phyloP scores from a whole-genome alignment of 108 stramenopile genomes.

The Cyclotella kingstonii region DNA sequence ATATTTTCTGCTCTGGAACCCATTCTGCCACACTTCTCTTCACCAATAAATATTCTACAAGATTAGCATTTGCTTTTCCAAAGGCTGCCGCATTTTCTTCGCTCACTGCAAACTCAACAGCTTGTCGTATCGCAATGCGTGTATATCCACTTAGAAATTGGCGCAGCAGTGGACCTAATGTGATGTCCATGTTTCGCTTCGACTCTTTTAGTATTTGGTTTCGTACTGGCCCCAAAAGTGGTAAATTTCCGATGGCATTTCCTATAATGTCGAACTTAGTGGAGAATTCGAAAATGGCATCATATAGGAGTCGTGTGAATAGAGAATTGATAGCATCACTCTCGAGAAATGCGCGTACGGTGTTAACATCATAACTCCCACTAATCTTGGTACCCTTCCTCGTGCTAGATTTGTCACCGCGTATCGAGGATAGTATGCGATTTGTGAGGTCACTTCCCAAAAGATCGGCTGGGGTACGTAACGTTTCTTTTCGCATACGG shows the following conservation, averaged over 20 bases:
- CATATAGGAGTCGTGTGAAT: slow-evolving; percentile 59
- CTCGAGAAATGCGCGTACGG: slow-evolving; percentile 56
- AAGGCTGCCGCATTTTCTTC: slow-evolving; percentile 53
- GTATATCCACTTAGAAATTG: slow-evolving; percentile 60
- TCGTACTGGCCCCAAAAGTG: slow-evolving; percentile 65
- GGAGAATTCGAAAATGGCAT: slow-evolving; percentile 68
- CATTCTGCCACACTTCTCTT: slow-evolving; percentile 38
- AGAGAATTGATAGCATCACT: slow-evolving; percentile 62
- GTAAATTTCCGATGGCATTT: slow-evolving; percentile 53
- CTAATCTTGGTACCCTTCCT: slow-evolving; percentile 4
- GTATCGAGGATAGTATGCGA: slow-evolving; percentile 43
- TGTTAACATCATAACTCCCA: slow-evolving; percentile 51
- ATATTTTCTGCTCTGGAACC: slow-evolving; percentile 38
- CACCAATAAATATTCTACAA: slow-evolving; percentile 53
- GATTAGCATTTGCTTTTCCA: slow-evolving; percentile 51
- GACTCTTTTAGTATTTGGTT: slow-evolving; percentile 64
- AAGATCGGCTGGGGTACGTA: slow-evolving; percentile 42
- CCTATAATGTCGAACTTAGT: slow-evolving; percentile 66
- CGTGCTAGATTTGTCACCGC: slow-evolving; percentile 15
- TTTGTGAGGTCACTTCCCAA: slow-evolving; percentile 55
- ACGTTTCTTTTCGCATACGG: slow-evolving; percentile 34
- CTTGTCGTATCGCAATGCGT: slow-evolving; percentile 52
- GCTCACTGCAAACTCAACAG: slow-evolving; percentile 59
- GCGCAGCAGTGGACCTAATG: slow-evolving; percentile 56
- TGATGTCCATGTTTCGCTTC: slow-evolving; percentile 55